phyloP scores from a whole-genome alignment of 2,329 filamentous ascomycete species.

The Thelonectria rubi region DNA sequence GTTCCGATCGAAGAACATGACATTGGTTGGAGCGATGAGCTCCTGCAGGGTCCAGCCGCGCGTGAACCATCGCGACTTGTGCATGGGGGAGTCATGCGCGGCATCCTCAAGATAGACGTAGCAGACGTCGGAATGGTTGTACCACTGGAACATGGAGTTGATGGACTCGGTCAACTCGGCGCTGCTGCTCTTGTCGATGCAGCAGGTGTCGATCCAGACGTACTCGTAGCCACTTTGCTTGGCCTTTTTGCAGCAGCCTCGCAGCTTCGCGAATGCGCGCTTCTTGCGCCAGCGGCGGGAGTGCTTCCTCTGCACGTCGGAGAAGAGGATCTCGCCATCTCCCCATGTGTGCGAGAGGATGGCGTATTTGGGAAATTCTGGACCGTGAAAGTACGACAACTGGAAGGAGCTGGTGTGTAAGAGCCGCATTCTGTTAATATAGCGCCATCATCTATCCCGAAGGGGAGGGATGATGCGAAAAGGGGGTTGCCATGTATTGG shows the following conservation, averaged over 20 bases:
- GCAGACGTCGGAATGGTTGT: slow-evolving; percentile 12
- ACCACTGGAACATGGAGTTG: slow-evolving; percentile 25
- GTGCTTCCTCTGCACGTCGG: slow-evolving; percentile 31
- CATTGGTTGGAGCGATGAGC: slow-evolving; percentile 59
- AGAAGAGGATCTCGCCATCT: slow-evolving; percentile 42
- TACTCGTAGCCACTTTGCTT: slow-evolving; percentile 6
- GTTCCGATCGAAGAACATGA: slow-evolving; percentile 42
- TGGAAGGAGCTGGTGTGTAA: slow-evolving; percentile 15
- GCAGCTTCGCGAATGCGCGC: slow-evolving; percentile 10
- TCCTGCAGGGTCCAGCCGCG: slow-evolving; percentile 71
- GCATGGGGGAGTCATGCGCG: not conserved
- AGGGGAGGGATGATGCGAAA: too few species aligned
- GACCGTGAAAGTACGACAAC: slow-evolving; percentile 4
- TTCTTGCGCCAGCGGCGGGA: slow-evolving; percentile 14
- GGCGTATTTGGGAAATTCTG: slow-evolving; percentile 37
- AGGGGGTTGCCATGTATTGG: too few species aligned
- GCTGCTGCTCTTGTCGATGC: slow-evolving; percentile 21
- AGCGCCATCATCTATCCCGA: too few species aligned
- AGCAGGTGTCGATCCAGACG: slow-evolving; percentile 22
- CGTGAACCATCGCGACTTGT: slow-evolving; percentile 42
- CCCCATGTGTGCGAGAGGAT: slow-evolving; percentile 51
- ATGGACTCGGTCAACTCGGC: slow-evolving; percentile 18
- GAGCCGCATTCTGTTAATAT: slow-evolving; percentile 12
- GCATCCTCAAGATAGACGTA: slow-evolving; percentile 17
- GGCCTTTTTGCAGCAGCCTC: slow-evolving; percentile 13